Base-by-base conservation (phyloP, 805 yeast species). In the Yamadazyma scolyti region DNA sequence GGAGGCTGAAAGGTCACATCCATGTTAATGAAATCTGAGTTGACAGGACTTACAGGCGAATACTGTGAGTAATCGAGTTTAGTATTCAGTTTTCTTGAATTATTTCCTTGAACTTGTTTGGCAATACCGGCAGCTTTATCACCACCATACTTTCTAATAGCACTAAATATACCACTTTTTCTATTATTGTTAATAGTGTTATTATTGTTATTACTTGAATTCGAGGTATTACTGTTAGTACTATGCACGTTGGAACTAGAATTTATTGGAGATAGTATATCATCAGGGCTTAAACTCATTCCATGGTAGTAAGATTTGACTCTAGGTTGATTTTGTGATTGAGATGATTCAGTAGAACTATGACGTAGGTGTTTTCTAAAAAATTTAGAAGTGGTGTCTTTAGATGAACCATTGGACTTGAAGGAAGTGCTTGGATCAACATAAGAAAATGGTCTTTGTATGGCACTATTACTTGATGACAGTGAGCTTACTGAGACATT, bases 361-460 rank as follows among this genome's bases (percentile, higher is more conserved):
- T 81, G 71, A 34, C 83, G 70, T 28, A 73, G 68, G 44, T 79
- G 86, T 39, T 79, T 71, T 41, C 82, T 64, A 58, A 81, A 80
- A 31, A 81, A 67, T 16, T 72, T 71, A 2, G 46, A 31, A 4
- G 39, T 23, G 2, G 31, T 16, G n/a, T 52, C 53, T 20, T 53
- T 51, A 6, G 39, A 21, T 6, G 37, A 6, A 33, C 56, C 56
- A 11, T 36, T 29, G 5, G 45, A 34, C n/a, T n/a, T n/a, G n/a
- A n/a, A n/a, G n/a, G n/a, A n/a, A n/a, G n/a, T n/a, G 5, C 50
- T 38, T 2, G 65, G 59, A 16, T 61, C 68, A 5, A 61, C 43
- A 33, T 62, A 65, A 4, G 70, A 63, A 36, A 48, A 57, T 1
- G 71, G 71, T 11, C 70, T 36, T 19, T 50, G 68, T 15, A 47